A percentile compares a stretch with the other conserved stretches of the same genome.
phyloP scores from a whole-genome alignment of 257 asterid genomes.

The Solanum acaule region DNA sequence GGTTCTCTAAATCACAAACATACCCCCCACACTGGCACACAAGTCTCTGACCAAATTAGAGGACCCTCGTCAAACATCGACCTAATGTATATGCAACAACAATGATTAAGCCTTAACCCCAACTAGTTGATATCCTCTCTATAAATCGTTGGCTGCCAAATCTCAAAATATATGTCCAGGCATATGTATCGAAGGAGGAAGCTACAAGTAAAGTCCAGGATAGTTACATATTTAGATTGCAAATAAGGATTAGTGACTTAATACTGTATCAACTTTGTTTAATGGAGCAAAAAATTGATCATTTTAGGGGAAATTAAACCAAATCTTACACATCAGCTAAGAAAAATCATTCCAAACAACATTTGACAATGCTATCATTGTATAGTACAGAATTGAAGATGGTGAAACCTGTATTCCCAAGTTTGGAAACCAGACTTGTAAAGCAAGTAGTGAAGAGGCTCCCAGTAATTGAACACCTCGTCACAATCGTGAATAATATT shows the following conservation, averaged over 20 bases:
- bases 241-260: not conserved
- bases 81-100: not conserved
- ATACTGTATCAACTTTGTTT: not conserved
- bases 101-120: not conserved
- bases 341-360: not conserved
- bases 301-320: not conserved
- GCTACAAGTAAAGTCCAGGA: not conserved
- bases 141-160: not conserved
- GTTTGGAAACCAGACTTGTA: conserved; percentile 95
- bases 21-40: not conserved
- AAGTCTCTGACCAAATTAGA: not conserved
- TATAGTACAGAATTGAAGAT: not conserved
- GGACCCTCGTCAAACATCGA: not conserved
- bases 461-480: conserved; percentile 99
- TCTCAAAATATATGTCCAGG: not conserved
- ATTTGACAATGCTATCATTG: not conserved
- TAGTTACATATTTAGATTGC: not conserved
- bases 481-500: conserved; percentile 97
- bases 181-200: not conserved
- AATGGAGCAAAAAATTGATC: not conserved
- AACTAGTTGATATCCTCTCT: not conserved
- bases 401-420: conserved; percentile 88
- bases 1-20: not conserved
- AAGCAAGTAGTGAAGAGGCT: conserved; percentile 90
- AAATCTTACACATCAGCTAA: not conserved